Evolutionary conservation across 805 yeast genomes (phyloP), one percentile per base, ranked within the genome.

Genomic region (Yarrowia sp.): DNA sequence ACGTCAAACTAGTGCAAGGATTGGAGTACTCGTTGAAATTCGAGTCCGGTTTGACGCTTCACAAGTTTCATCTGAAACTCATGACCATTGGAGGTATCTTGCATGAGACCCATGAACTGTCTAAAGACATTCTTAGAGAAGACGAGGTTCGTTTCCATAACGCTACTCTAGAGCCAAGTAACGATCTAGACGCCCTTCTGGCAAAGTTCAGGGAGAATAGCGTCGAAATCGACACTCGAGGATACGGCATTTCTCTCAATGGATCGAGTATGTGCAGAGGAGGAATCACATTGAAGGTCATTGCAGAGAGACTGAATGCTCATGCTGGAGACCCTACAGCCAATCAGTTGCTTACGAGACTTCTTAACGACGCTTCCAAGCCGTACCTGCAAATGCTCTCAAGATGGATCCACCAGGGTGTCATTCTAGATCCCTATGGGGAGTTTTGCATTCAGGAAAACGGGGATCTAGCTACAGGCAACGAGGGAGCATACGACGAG

Each of bases 331-430:
- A 92, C 73, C 74, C 81, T 0, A 78, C 77, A 1, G 84, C 90
- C 0, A 78, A 79, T 44, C 79, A 80, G 5, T 86, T 91, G 71
- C 78, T 91, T 49, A 74, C 78, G 0, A 72, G 73, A 4, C 72
- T 94, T 2, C 84, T 89, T 63, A 83, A 84, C 55, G 81, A 81
- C 14, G 84, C 92, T 1, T 86, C 96, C 44, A 73, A 70, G 39
- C 85, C 86, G 46, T 95, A 91, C 73, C 80, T 91, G 19, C 71
- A 71, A 1, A 89, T 90, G 86, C 79, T 95, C 10, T 87, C 89
- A 71, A 75, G 79, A n/a, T 95, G 99, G 99, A 80, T 94, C 17
- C 81, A 83, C 5, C 79, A 82, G 60, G 99, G 99, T 0, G 79
- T 80, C 7, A 80, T 95, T 10, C 83, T 85, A 70, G 99, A 95